Evolutionary conservation across 2,329 filamentous ascomycete species (phyloP), one percentile per base, ranked within the genome.

Genomic region (Epichloe aotearoae): DNA sequence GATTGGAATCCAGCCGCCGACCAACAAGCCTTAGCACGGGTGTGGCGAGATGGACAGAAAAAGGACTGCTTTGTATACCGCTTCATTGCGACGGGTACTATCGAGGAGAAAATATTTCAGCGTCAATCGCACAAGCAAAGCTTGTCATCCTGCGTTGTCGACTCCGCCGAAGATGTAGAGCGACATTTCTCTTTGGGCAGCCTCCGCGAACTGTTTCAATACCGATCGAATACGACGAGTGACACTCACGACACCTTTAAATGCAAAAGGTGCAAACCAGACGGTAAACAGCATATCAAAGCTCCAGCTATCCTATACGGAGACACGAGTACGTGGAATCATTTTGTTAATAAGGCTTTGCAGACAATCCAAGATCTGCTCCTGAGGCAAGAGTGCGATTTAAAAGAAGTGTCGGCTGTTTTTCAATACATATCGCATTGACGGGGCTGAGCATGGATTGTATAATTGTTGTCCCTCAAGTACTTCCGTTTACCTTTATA

Each of bases 31-130:
- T 77, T 98, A 33, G 93, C 93, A 37, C 86, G 93, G 73, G 93
- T 98, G 19, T 98, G 93, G 93, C 87, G 93, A 74, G 93, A 98
- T 61, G 93, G 93, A 0, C 93, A 98, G 68, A 97, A 94, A 76
- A 98, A 98, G 64, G 93, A 98, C 62, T 98, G 93, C 63, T 98
- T 98, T 61, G 93, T 98, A 15, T 98, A 98, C 67, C 86, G 93
- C n/a, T 98, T 98, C 70, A 98, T 98, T 60, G 87, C 90, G 0
- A 97, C 94, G 0, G 93, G 93, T 4, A 96, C 90, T 0, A 98
- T 98, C 54, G 93, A 98, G 64, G 93, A 98, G 68, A 98, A 98
- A 71, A 96, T 98, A 58, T 98, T 98, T 71, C 93, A 98, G 67
- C 84, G 94, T 10, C 93, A 98, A 64, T 95, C 88, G 1, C 94